Evolutionary conservation across 495 filamentous ascomycete species (phyloP), one percentile per base, ranked within the genome.

Genomic region (Schizothecium vesticola): DNA sequence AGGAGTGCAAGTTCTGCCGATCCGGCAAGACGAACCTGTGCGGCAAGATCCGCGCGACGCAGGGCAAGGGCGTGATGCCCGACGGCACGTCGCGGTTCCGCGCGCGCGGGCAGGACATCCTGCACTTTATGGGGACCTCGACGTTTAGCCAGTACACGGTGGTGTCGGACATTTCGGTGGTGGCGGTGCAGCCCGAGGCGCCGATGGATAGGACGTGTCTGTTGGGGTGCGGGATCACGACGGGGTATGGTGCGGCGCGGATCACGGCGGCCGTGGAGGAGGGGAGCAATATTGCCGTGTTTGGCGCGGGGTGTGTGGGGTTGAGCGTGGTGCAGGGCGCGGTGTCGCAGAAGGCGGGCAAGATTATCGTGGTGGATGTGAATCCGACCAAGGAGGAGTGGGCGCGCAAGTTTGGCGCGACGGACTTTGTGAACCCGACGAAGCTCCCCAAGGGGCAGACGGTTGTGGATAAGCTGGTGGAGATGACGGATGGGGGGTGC

Each of bases 21-120:
- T 97, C 94, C 63, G 93, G 93, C 83, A 99, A 99, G 89, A 99
- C 95, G 73, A 99, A 99, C 82, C 92, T 99, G 63, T 99, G 95
- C 83, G 95, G 96, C 78, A 98, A 97, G 86, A 99, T 99, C 82
- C 91, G 95, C 72, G 92, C 93, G 29, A 99, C 95, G 13, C 95
- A 99, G 82, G 95, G 95, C 71, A 89, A 85, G 76, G 95, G 95
- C 78, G 91, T 98, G 64, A 97, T 99, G 94, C 95, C 95, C 56
- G 95, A 99, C 78, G 96, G 95, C 64, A 97, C 96, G 72, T 92
- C 92, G 58, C 92, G 95, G 62, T 98, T 99, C 88, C 91, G 86
- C 76, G 93, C 91, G 82, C 94, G 93, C 76, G 95, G 95, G 74
- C 89, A 97, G 81, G 89, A 94, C 72, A 86, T 99, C 62, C 88